These are phyloP conservation scores for Colletotrichum magnum DNA, from an alignment of 2,329 filamentous ascomycete species.

Conservation along the genomic window DNA sequence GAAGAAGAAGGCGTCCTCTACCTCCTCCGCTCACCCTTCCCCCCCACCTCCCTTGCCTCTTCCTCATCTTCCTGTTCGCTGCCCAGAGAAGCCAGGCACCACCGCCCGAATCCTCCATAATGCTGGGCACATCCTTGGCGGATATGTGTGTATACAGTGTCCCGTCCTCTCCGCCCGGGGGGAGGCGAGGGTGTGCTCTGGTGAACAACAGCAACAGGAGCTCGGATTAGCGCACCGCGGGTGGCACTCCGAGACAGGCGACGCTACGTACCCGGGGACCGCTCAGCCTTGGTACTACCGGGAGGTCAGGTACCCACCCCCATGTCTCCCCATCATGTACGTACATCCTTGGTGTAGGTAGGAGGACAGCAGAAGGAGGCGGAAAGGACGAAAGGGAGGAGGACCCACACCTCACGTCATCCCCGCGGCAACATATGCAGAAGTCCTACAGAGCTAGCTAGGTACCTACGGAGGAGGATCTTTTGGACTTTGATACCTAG, in stretches of 20 bases:
- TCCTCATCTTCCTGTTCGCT: conserved; percentile 7
- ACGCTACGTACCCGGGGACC: not conserved
- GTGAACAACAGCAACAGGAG: not conserved
- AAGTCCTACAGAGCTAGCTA: conserved; percentile 5
- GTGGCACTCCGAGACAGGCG: conserved; percentile 38
- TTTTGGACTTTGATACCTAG: not conserved
- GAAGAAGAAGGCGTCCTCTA: not conserved
- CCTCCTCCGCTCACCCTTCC: not conserved
- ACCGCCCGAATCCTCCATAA: conserved; percentile 31
- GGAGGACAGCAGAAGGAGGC: conserved; percentile 15
- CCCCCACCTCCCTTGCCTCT: conserved; percentile 6
- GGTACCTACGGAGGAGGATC: too few relatives aligned
- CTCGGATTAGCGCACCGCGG: conserved; percentile 20
- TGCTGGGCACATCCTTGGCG: conserved; percentile 26
- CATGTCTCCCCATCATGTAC: conserved; percentile 14
- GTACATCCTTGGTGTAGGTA: not conserved
- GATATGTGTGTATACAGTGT: conserved; percentile 4
- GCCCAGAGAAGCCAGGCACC: conserved; percentile 33
- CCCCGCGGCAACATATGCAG: conserved; percentile 30
- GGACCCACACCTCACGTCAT: conserved; percentile 37
- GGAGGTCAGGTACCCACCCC: not conserved
- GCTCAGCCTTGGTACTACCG: conserved; percentile 22
- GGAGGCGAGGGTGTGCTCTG: not conserved
- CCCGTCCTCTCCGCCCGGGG: not conserved
- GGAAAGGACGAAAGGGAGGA: conserved; percentile 19